Base-by-base conservation (phyloP, 2,329 filamentous ascomycete species). In the Corynespora cassiicola region DNA sequence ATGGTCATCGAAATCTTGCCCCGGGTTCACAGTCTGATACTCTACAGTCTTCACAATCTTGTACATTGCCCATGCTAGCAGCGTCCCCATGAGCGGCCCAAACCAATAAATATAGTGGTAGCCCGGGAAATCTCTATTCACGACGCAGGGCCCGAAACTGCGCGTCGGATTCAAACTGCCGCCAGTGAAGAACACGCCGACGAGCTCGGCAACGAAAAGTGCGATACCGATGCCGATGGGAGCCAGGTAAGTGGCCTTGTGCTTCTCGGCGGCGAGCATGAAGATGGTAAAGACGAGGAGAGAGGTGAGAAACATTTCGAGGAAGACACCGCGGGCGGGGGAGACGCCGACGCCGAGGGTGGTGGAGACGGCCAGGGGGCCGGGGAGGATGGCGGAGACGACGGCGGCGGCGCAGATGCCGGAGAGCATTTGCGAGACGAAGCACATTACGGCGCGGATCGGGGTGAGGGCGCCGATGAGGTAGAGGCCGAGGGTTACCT, bases 201-300 rank as follows among this genome's bases (percentile, higher is more conserved):
- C 67, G 32, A 82, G 46, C 40, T 81, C 75, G 0, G 73, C 71
- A 27, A 89, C 77, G 63, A 90, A 89, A 36, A 90, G 75, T 0
- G 85, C 75, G 2, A 88, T 66, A 1, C 87, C 87, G 51, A 90
- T 88, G 9, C 84, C 85, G 3, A 90, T 70, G 0, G 87, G 86
- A 0, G 86, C 86, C 1, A 89, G 69, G 58, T 78, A 88, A 0
- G 86, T 90, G 2, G 81, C 81, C 28, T 84, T 82, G 63, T 89
- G 85, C 69, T 90, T 89, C 61, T 88, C 85, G 4, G 82, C 80
- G 0, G 85, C 85, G 28, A 88, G 74, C 79, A 88, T 85, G 52
- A 70, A 68, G 31, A 71, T 69, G 2, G 66, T 69, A 35, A 71
- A 70, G 38, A 70, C 61, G 27, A 71, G 64, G 14, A 68, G 51